phyloP scores from a whole-genome alignment of 2,329 filamentous ascomycete species.

The Sporothrix luriei region DNA sequence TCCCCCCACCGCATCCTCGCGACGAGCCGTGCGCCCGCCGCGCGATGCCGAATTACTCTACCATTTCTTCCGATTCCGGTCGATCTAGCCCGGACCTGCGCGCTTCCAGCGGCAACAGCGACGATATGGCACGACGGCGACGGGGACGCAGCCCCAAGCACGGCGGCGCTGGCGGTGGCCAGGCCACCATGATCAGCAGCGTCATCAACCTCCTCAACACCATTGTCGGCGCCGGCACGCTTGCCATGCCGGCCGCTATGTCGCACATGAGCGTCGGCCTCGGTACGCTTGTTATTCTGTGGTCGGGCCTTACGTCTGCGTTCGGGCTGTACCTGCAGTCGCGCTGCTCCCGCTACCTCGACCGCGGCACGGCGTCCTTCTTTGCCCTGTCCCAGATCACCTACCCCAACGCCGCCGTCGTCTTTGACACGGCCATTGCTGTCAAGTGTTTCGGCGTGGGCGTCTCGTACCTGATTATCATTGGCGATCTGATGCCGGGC shows the following conservation, averaged over 20 bases:
- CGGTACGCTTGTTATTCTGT: slow-evolving; percentile 80
- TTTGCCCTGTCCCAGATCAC: slow-evolving; percentile 97
- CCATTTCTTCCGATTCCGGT: slow-evolving; percentile 53
- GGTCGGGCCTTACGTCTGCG: slow-evolving; percentile 84
- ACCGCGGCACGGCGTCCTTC: slow-evolving; percentile 85
- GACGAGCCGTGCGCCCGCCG: neutral
- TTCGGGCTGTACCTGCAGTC: slow-evolving; percentile 96
- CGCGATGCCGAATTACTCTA: slow-evolving; percentile 58
- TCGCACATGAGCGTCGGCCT: slow-evolving; percentile 93
- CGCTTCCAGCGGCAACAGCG: slow-evolving; percentile 42
- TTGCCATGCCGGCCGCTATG: slow-evolving; percentile 93
- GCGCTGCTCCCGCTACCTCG: slow-evolving; percentile 88
- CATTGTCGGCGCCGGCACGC: slow-evolving; percentile 90
- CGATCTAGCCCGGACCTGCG: slow-evolving; percentile 38
- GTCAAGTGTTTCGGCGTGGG: slow-evolving; percentile 98
- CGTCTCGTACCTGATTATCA: slow-evolving; percentile 97
- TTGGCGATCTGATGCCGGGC: slow-evolving; percentile 96
- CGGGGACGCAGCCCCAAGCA: slow-evolving; percentile 68
- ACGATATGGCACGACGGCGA: slow-evolving; percentile 58
- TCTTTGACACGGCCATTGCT: slow-evolving; percentile 94
- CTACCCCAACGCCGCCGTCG: slow-evolving; percentile 90
- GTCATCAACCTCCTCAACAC: slow-evolving; percentile 96
- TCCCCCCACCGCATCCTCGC: neutral
- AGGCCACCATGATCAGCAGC: slow-evolving; percentile 87
- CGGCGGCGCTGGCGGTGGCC: slow-evolving; percentile 67